A percentile compares a stretch with the other conserved stretches of the same genome.
phyloP scores from a whole-genome alignment of 345 rosid genomes.

The Camelina hispida region DNA sequence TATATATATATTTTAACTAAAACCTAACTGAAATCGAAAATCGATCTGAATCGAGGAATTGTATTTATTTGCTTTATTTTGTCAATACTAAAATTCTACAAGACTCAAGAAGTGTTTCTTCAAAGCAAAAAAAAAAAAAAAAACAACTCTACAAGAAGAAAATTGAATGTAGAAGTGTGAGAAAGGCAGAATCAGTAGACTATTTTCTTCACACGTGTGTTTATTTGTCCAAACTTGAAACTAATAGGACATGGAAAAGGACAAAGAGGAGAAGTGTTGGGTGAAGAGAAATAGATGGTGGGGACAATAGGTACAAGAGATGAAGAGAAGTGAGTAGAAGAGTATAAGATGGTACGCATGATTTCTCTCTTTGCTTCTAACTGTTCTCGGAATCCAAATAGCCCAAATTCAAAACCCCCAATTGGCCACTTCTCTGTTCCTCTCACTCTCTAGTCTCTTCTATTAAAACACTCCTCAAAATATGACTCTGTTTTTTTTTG shows the following conservation, averaged over 20 bases:
- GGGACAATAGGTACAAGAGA: slow-evolving; percentile 8
- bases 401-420: neutral
- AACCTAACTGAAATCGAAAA: neutral
- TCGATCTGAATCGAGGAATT: neutral
- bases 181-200: neutral
- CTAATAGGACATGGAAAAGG: slow-evolving; percentile 24
- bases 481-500: neutral
- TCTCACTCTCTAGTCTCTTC: neutral
- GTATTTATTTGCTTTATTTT: neutral
- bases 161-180: neutral
- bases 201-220: slow-evolving; percentile 25
- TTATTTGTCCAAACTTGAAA: slow-evolving; percentile 9
- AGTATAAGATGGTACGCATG: neutral
- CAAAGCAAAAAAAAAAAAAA: no score
- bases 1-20: no score
- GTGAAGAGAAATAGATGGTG: neutral
- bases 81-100: neutral
- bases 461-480: neutral
- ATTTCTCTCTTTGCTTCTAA: neutral
- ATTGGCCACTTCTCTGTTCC: neutral
- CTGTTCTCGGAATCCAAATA: neutral
- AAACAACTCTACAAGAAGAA: neutral
- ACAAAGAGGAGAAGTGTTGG: slow-evolving; percentile 7
- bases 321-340: neutral
- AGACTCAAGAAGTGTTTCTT: no score